These are phyloP conservation scores for Hevea brasiliensis DNA, from an alignment of 345 rosid species.

Conservation along the genomic window DNA sequence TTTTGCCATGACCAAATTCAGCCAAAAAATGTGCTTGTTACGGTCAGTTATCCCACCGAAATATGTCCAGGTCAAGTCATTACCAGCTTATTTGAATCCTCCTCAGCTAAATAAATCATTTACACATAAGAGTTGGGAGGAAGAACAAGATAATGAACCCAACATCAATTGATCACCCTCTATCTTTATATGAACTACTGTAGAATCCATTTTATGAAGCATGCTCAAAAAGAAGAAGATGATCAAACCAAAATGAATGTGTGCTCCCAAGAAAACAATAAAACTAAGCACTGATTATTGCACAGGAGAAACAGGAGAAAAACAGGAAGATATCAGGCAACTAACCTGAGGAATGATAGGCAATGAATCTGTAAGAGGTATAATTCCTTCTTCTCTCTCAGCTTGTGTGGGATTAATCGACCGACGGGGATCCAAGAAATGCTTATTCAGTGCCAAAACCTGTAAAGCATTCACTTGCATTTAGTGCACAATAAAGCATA, in stretches of 20 bases:
- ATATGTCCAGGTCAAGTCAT: constrained; percentile 2
- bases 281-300: not conserved
- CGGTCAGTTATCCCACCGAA: not conserved
- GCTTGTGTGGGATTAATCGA: constrained; percentile 91
- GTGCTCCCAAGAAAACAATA: not conserved
- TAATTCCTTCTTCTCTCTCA: constrained; percentile 93
- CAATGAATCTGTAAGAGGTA: constrained; percentile 87
- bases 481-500: constrained; percentile 5
- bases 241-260: not conserved
- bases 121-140: too few species aligned
- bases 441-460: constrained; percentile 91
- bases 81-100: not conserved
- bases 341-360: constrained; percentile 93
- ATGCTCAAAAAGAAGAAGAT: not conserved
- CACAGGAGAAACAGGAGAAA: not conserved
- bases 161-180: not conserved
- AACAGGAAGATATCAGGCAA: constrained; percentile 14
- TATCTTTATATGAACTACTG: not conserved
- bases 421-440: constrained; percentile 91
- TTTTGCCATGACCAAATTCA: not conserved
- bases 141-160: not conserved
- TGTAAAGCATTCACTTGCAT: constrained; percentile 22
- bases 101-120: not conserved
- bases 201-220: not conserved
- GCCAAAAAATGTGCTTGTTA: not conserved